phyloP scores from a whole-genome alignment of 2,329 filamentous ascomycete species.

The Penicillium vulpinum region DNA sequence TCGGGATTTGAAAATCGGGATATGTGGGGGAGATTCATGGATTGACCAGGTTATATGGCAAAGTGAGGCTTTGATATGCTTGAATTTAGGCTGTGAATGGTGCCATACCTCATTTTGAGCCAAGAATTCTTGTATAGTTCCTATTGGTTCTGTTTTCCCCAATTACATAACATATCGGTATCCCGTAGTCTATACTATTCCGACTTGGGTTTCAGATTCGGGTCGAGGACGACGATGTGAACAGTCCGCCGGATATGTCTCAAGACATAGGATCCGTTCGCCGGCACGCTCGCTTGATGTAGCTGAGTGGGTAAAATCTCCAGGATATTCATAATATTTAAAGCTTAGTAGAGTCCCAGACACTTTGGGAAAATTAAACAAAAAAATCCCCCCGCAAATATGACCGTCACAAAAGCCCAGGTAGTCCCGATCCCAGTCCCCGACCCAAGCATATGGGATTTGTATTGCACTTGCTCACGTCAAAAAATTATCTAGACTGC shows the following conservation, averaged over 20 bases:
- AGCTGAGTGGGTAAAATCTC: background rate
- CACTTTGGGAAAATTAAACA: background rate
- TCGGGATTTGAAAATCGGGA: background rate
- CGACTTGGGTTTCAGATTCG: background rate
- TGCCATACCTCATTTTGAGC: background rate
- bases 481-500: background rate
- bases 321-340: background rate
- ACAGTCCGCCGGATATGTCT: background rate
- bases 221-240: background rate
- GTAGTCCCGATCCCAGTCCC: background rate
- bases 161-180: background rate
- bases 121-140: background rate
- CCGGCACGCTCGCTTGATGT: background rate
- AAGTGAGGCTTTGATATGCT: background rate
- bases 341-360: background rate
- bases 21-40: background rate
- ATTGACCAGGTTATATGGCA: background rate
- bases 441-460: background rate
- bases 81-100: background rate
- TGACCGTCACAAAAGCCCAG: constrained; percentile 2
- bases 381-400: background rate
- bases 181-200: background rate
- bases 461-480: background rate
- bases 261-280: background rate
- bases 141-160: background rate